phyloP scores from a whole-genome alignment of 2,329 filamentous ascomycete species.

The Fusarium veterinarium region DNA sequence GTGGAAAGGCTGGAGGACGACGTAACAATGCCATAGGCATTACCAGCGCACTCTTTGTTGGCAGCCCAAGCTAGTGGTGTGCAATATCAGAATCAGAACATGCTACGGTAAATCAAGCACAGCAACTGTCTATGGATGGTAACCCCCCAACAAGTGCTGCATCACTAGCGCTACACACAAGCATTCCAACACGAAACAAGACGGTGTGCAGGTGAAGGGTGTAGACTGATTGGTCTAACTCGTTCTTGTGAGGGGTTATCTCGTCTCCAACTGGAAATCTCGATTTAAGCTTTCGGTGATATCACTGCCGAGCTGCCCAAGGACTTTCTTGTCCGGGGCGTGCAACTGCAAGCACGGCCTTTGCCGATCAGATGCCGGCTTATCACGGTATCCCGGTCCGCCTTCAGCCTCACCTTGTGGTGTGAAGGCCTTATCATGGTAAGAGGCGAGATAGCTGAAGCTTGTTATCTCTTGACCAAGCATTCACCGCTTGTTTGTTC shows the following conservation, averaged over 20 bases:
- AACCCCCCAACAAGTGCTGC: conserved; percentile 20
- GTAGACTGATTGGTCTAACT: conserved; percentile 21
- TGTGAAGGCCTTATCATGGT: conserved; percentile 13
- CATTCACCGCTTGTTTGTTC: conserved; percentile 17
- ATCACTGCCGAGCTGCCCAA: neutral
- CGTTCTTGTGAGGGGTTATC: conserved; percentile 14
- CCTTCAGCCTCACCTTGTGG: conserved; percentile 18
- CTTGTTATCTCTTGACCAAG: conserved; percentile 23
- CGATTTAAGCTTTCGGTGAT: conserved; percentile 29
- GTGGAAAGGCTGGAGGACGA: neutral
- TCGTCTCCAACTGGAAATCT: conserved; percentile 13
- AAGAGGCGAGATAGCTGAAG: neutral
- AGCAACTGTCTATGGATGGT: neutral
- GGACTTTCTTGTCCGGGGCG: conserved; percentile 26
- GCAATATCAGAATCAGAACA: neutral
- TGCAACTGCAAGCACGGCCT: neutral
- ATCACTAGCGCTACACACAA: conserved; percentile 24
- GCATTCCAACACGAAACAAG: conserved; percentile 12
- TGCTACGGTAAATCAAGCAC: neutral
- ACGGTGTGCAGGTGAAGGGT: conserved; percentile 4
- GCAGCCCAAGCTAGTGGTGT: neutral
- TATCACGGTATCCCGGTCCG: conserved; percentile 19
- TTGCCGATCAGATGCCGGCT: conserved; percentile 19
- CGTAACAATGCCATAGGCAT: neutral
- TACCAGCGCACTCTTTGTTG: neutral